Evolutionary conservation across 2,329 filamentous ascomycete genomes (phyloP), one percentile per base, ranked within the genome.

Genomic region (Coniella vitis): DNA sequence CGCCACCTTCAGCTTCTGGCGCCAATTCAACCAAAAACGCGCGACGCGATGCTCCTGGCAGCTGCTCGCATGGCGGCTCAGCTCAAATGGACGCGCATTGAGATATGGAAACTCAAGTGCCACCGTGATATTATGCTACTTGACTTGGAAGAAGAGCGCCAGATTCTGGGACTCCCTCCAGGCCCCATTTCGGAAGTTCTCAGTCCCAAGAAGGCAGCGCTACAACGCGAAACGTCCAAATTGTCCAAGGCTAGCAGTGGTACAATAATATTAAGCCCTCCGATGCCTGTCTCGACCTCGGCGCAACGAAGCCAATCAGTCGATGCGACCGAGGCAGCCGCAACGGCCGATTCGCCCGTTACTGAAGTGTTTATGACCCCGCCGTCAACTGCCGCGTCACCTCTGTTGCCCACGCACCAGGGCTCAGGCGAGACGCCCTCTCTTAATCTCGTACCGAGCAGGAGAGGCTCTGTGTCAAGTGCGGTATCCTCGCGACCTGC

Each of bases 1-100:
- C 84, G 91, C 13, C 93, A 98, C 66, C 72, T 98, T 36, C 83
- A 91, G 52, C 82, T 97, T 17, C 69, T 97, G 20, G 88, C 91
- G 1, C 93, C 93, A 0, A 89, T 98, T 39, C 87, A 95, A 60
- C 82, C 84, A n/a, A 90, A 90, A 66, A 90, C 89, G 0, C 78
- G 93, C 52, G 91, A 97, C 52, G 80, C 89, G 51, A 78, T 97
- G 47, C 76, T 96, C n/a, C 75, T 86, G 55, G 86, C 89, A 16
- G 91, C 93, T 17, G 88, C 84, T 5, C 82, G 86, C 7, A 84
- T 95, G 68, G 83, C 90, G 48, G 89, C 89, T 3, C 90, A 91
- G 63, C 70, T 98, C 52, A 95, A 93, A 63, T 96, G 91, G 91
- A 83, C 85, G n/a, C 79, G 91, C 53, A 85, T 94, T 63, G 89